These are phyloP conservation scores for Cylindricascospora bacillispora DNA, from an alignment of 1,139 yeast genomes.

Conservation along the genomic window DNA sequence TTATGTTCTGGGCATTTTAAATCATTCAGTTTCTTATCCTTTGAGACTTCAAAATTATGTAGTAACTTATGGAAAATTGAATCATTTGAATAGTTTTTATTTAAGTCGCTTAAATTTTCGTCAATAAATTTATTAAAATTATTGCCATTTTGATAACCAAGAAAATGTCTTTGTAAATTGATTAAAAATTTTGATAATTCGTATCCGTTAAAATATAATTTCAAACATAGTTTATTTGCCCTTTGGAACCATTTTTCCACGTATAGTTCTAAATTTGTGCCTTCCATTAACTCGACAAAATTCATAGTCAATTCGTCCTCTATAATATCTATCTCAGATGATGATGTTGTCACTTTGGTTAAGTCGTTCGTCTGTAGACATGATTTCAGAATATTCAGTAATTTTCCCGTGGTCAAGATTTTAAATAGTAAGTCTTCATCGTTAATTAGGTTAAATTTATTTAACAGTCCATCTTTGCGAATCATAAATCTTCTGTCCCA, in stretches of 20 bases:
- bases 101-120: conserved; percentile 17
- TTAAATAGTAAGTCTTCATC: conserved; percentile 28
- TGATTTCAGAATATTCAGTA: conserved; percentile 43
- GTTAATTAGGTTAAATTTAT: conserved; percentile 40
- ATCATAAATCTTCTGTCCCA: conserved; percentile 81
- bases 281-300: conserved; percentile 34
- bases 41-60: conserved; percentile 18
- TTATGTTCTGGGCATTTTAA: not conserved
- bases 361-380: conserved; percentile 9
- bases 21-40: too few relatives aligned
- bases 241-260: conserved; percentile 52
- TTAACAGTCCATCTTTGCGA: conserved; percentile 62
- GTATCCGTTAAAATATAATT: conserved; percentile 50
- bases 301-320: conserved; percentile 2
- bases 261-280: conserved; percentile 44
- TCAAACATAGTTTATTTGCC: conserved; percentile 54
- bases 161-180: conserved; percentile 41
- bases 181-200: conserved; percentile 36
- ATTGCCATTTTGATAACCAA: conserved; percentile 37
- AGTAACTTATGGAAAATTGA: conserved; percentile 11
- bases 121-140: conserved; percentile 12
- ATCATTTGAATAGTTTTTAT: conserved; percentile 8
- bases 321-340: not conserved
- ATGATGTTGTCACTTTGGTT: conserved; percentile 1
- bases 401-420: conserved; percentile 74